phyloP scores from a whole-genome alignment of 148 eudicot species.

The Pharnaceum exiguum region DNA sequence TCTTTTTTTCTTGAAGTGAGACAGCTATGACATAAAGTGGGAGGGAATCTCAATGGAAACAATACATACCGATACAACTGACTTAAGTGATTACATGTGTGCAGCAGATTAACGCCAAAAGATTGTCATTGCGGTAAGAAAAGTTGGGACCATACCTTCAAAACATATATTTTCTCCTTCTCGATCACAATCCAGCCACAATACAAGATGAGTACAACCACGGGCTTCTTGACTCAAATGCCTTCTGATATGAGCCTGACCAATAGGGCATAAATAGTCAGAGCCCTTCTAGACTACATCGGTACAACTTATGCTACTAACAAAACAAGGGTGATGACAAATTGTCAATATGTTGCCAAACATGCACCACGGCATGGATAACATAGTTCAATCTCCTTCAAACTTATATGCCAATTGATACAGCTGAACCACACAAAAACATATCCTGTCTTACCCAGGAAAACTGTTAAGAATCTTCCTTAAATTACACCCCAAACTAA shows the following conservation, averaged over 20 bases:
- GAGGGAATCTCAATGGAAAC: too few relatives aligned
- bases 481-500: not conserved
- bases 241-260: constrained; percentile 80
- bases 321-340: not conserved
- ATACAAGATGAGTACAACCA: constrained; percentile 71
- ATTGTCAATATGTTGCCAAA: not conserved
- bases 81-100: not conserved
- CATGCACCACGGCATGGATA: not conserved
- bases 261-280: constrained; percentile 15
- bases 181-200: constrained; percentile 97
- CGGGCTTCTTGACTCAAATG: constrained; percentile 95
- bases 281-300: not conserved
- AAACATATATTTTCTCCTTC: constrained; percentile 98
- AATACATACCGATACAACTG: too few relatives aligned
- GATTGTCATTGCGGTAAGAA: not conserved
- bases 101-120: not conserved
- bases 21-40: too few relatives aligned
- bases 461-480: not conserved
- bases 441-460: not conserved
- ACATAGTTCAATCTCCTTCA: not conserved
- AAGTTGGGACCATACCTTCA: constrained; percentile 62
- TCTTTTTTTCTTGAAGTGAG: too few relatives aligned
- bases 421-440: not conserved
- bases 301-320: not conserved
- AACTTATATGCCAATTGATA: not conserved